Conservation (phyloP, 371 early-diverging fungal genomes). For the Actinomortierella wolfii region DNA sequence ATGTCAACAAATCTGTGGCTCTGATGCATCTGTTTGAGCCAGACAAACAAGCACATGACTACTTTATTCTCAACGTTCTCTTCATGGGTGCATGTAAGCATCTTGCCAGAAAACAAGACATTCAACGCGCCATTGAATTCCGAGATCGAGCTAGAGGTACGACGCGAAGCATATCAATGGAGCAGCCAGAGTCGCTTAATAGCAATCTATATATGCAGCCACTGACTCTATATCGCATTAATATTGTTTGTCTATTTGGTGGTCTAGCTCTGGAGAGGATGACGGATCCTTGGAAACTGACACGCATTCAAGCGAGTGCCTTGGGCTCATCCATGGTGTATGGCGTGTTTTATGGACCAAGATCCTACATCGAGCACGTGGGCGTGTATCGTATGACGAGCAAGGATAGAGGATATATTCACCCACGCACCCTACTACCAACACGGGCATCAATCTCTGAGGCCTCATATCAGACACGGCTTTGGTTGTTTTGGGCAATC, state of each 20-base stretch:
- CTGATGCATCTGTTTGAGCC: slow-evolving; percentile 35
- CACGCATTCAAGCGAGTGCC: slow-evolving; percentile 16
- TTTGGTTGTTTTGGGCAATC: slow-evolving; percentile 34
- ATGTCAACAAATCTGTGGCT: slow-evolving; percentile 24
- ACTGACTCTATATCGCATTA: neutral
- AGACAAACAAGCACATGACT: slow-evolving; percentile 18
- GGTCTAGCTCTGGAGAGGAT: slow-evolving; percentile 24
- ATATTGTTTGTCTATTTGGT: slow-evolving; percentile 4
- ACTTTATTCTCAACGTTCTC: slow-evolving; percentile 26
- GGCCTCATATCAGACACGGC: slow-evolving; percentile 33
- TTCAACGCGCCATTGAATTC: slow-evolving; percentile 37
- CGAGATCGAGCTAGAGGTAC: slow-evolving; percentile 36
- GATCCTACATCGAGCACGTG: slow-evolving; percentile 18
- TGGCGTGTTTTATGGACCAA: slow-evolving; percentile 27
- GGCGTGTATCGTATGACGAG: neutral
- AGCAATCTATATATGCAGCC: neutral
- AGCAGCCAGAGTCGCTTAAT: neutral
- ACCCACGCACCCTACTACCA: neutral
- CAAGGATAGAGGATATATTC: neutral
- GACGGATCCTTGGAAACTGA: slow-evolving; percentile 10
- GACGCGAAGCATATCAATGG: neutral
- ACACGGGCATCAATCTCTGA: slow-evolving; percentile 16
- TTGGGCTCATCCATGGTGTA: slow-evolving; percentile 33
- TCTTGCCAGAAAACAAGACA: slow-evolving; percentile 20
- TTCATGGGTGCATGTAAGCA: slow-evolving; percentile 38